Percentiles rank a stretch among this genome's conserved stretches.
These are phyloP conservation scores for Saccharomyces kudriavzevii DNA, from an alignment of 805 yeast genomes.

Conservation along the genomic window DNA sequence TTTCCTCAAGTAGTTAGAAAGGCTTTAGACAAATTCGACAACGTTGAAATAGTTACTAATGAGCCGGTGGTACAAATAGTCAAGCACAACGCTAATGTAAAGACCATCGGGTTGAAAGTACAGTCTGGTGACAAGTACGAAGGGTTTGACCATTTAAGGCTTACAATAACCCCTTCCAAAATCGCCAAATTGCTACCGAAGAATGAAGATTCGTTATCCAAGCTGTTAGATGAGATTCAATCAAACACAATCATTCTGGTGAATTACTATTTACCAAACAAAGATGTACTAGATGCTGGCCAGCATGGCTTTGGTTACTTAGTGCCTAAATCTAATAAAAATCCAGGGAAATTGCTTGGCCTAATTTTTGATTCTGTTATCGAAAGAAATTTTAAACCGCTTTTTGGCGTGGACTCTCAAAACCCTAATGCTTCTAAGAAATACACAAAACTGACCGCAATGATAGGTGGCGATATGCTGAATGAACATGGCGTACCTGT, in stretches of 20 bases:
- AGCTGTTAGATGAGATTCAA: constrained; percentile 23
- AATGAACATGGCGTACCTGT: constrained; percentile 16
- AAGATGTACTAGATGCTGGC: constrained; percentile 32
- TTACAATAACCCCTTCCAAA: constrained; percentile 44
- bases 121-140: neutral
- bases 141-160: constrained; percentile 48
- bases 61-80: constrained; percentile 8
- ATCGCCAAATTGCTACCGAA: constrained; percentile 31
- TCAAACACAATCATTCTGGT: constrained; percentile 51
- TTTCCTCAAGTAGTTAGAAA: constrained; percentile 40
- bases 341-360: constrained; percentile 61
- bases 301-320: constrained; percentile 79
- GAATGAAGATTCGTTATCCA: constrained; percentile 10
- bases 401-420: constrained; percentile 16
- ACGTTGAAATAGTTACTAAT: constrained; percentile 21
- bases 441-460: constrained; percentile 71
- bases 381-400: constrained; percentile 44
- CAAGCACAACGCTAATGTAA: constrained; percentile 2
- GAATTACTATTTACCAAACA: constrained; percentile 52
- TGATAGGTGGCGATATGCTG: constrained; percentile 81
- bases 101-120: neutral
- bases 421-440: constrained; percentile 13
- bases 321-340: constrained; percentile 49
- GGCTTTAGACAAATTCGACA: constrained; percentile 32
- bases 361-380: constrained; percentile 86